Evolutionary conservation across 768 basidiomycete genomes (phyloP), one percentile per base, ranked within the genome.

Genomic region (Xerocomellus chrysenteron): DNA sequence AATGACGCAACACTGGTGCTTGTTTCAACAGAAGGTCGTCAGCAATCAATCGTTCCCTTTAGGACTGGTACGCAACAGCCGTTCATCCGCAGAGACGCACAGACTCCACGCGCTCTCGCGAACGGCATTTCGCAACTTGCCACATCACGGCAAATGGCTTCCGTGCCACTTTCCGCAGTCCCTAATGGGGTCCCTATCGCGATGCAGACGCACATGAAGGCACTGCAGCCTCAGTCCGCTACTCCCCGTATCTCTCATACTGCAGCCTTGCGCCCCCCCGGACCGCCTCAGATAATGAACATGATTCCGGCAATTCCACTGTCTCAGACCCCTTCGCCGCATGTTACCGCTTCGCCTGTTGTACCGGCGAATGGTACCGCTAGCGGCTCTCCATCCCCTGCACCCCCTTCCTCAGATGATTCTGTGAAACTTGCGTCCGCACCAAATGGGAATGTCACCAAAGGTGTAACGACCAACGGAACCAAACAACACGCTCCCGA

Each of bases 141-240:
- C 1, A 30, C 67, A 2, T 55, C 66, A 12, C 69, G 65, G 16
- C 63, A 64, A 33, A 57, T 69, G 39, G 12, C 61, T 8, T 61
- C 62, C 3, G 54, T 64, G 3, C 56, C 73, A 4, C 62, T 70
- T 14, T 62, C 66, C 8, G 39, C 68, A 19, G 61, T 73, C 32
- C 64, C 73, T 12, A 78, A 75, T 55, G 84, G 79, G 7, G 77
- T 81, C 0, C 80, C 85, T 0, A 76, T 87, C n/a, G 76, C 86
- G 1, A 76, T 85, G 64, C 79, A 80, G 46, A 78, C 83, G 13
- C 83, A 82, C 50, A 69, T 84, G 65, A 86, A 86, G 75, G 81
- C 82, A 66, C 79, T 87, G 74, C 82, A 74, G 5, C 71, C 82
- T 0, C 80, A 85, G 14, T 70, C 73, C 19, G 68, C 74, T 0